Evolutionary conservation across 176 grass and related monocot genomes (phyloP).

Genomic region (Dendrocalamus sinicus): DNA sequence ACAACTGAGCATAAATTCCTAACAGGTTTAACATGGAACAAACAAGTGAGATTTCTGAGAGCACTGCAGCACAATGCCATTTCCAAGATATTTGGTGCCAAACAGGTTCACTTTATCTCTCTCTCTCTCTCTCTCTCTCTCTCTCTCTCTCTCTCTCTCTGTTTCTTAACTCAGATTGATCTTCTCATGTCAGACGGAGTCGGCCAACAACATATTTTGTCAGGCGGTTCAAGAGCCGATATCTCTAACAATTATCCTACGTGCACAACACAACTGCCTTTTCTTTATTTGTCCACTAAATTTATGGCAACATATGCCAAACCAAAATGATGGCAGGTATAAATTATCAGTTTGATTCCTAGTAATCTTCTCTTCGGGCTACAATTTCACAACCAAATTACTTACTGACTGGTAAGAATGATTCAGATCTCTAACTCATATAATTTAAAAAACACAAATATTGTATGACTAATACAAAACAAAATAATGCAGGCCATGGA

Average conservation of each 20-base stretch:
- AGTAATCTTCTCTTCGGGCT: too few relatives aligned
- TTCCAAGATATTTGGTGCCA: conserved; percentile 20
- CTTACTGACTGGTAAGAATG: too few relatives aligned
- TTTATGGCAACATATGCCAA: background rate
- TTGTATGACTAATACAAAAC: too few relatives aligned
- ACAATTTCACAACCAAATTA: too few relatives aligned
- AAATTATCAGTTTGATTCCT: conserved; percentile 10
- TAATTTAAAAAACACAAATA: too few relatives aligned
- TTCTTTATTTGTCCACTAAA: conserved; percentile 19
- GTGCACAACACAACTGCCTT: conserved; percentile 2
- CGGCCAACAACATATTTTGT: background rate
- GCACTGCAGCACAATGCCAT: conserved; percentile 1
- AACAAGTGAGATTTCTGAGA: background rate
- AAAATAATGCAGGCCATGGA: too few relatives aligned
- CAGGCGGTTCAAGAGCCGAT: background rate
- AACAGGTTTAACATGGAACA: background rate
- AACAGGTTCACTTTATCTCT: conserved; percentile 16
- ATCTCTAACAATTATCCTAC: background rate
- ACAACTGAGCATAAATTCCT: conserved; percentile 7
- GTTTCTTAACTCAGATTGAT: background rate
- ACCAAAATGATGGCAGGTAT: background rate
- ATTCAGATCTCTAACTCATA: too few relatives aligned
- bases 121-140: too few relatives aligned
- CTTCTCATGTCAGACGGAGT: background rate
- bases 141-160: background rate